Evolutionary conservation across 495 filamentous ascomycete genomes (phyloP).

Genomic region (Penicillium odoratum): DNA sequence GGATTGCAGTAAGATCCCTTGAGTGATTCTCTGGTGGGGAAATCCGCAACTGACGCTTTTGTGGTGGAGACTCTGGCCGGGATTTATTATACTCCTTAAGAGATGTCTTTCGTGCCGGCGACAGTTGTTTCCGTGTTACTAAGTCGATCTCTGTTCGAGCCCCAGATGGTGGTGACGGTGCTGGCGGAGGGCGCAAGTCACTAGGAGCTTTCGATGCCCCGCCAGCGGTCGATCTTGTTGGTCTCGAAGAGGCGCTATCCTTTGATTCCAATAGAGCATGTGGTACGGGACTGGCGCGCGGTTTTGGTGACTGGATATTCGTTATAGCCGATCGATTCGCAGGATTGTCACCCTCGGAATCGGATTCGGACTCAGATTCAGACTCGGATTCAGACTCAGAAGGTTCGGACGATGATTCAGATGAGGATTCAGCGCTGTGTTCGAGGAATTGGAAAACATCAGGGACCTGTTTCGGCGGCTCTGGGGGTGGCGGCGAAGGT

Average conservation of each 20-base stretch:
- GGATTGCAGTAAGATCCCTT: constrained; percentile 22
- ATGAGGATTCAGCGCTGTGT: constrained; percentile 25
- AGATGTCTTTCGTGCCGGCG: constrained; percentile 23
- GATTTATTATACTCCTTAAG: constrained; percentile 16
- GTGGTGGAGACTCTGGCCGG: constrained; percentile 11
- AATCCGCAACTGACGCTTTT: constrained; percentile 19
- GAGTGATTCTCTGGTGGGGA: constrained; percentile 34
- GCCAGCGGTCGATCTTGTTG: constrained; percentile 2
- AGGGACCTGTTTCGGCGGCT: constrained; percentile 26
- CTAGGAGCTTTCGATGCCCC: constrained; percentile 14
- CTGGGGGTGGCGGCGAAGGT: constrained; percentile 18
- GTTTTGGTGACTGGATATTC: constrained; percentile 27
- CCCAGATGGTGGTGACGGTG: constrained; percentile 24
- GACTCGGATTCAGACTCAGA: constrained; percentile 15
- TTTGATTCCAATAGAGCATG: constrained; percentile 19
- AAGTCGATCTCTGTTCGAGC: constrained; percentile 26
- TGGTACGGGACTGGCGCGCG: constrained; percentile 19
- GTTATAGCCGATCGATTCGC: constrained; percentile 11
- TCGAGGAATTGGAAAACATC: constrained; percentile 49
- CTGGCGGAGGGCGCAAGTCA: constrained; percentile 24
- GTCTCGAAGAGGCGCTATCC: constrained; percentile 9
- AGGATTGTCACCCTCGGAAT: constrained; percentile 14
- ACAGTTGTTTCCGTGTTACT: constrained; percentile 16
- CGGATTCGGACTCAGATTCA: constrained; percentile 13
- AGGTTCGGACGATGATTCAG: constrained; percentile 21